phyloP scores from a whole-genome alignment of 2,329 filamentous ascomycete species.

The Mariannaea sp. region DNA sequence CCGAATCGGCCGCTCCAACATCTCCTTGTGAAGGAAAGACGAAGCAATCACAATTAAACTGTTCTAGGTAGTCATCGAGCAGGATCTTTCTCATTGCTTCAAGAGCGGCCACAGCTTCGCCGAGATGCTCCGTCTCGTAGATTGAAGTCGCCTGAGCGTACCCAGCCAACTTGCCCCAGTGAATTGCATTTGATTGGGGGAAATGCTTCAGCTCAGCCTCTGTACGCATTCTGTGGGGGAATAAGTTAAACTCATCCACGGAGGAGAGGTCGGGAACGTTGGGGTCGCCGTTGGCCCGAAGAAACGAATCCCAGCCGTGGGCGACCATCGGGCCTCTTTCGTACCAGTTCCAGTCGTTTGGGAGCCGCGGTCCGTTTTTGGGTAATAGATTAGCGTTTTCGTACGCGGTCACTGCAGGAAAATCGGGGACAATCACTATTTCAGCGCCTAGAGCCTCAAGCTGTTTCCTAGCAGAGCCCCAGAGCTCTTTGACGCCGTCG shows the following conservation, averaged over 20 bases:
- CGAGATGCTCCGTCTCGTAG: not conserved
- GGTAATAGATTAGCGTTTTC: conserved; percentile 50
- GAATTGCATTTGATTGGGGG: conserved; percentile 23
- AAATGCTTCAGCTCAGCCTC: conserved; percentile 25
- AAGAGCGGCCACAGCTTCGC: conserved; percentile 42
- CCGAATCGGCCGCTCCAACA: conserved; percentile 5
- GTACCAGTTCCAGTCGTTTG: conserved; percentile 51
- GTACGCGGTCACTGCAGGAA: conserved; percentile 51
- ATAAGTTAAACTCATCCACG: conserved; percentile 47
- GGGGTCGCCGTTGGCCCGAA: conserved; percentile 47
- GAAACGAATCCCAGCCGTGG: conserved; percentile 57
- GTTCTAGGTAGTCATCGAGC: conserved; percentile 49
- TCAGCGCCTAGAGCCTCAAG: conserved; percentile 13
- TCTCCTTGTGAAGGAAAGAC: conserved; percentile 9
- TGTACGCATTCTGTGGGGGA: conserved; percentile 37
- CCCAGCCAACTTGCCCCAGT: conserved; percentile 27
- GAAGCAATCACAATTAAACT: not conserved
- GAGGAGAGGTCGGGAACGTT: conserved; percentile 38
- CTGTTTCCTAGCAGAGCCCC: conserved; percentile 1
- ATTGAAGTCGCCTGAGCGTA: conserved; percentile 22
- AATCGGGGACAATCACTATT: conserved; percentile 37
- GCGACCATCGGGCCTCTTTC: conserved; percentile 55
- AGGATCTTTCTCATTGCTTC: conserved; percentile 54
- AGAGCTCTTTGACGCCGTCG: not conserved
- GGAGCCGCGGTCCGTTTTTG: conserved; percentile 28